Conservation (phyloP, 352 stramenopile genomes). For the Pythium guiyangense region DNA sequence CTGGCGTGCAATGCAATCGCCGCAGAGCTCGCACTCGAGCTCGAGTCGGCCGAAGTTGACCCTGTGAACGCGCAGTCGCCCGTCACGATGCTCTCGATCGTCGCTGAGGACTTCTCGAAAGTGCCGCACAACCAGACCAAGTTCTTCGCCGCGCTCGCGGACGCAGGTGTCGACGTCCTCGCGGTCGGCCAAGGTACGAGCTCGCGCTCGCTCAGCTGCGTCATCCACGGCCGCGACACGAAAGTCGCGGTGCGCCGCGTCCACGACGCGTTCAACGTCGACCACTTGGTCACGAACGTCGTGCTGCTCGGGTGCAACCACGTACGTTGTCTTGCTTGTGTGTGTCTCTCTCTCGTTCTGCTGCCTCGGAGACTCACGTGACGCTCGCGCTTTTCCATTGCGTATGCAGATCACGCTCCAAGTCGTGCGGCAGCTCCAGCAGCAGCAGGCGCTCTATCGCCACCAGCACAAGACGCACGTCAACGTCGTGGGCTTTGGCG, state of each 20-base stretch:
- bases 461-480: slow-evolving; percentile 66
- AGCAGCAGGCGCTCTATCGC: slow-evolving; percentile 55
- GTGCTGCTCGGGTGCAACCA: slow-evolving; percentile 70
- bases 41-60: slow-evolving; percentile 73
- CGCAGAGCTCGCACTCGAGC: slow-evolving; percentile 44
- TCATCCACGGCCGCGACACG: slow-evolving; percentile 61
- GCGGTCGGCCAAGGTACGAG: slow-evolving; percentile 75
- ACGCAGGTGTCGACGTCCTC: slow-evolving; percentile 64
- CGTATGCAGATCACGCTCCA: slow-evolving; percentile 46
- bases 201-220: slow-evolving; percentile 71
- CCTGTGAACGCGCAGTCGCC: slow-evolving; percentile 58
- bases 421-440: slow-evolving; percentile 56
- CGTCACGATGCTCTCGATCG: slow-evolving; percentile 84
- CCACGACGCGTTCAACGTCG: slow-evolving; percentile 79
- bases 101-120: slow-evolving; percentile 72
- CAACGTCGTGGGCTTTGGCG: slow-evolving; percentile 67
- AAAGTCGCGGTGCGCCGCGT: slow-evolving; percentile 75
- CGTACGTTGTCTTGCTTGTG: slow-evolving; percentile 12
- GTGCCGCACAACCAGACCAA: slow-evolving; percentile 68
- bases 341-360: background rate
- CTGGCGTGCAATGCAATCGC: slow-evolving; percentile 39
- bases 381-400: background rate
- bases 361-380: background rate
- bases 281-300: slow-evolving; percentile 67
- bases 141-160: slow-evolving; percentile 71